phyloP scores from a whole-genome alignment of 2,329 filamentous ascomycete species.

The Fusarium sp. region DNA sequence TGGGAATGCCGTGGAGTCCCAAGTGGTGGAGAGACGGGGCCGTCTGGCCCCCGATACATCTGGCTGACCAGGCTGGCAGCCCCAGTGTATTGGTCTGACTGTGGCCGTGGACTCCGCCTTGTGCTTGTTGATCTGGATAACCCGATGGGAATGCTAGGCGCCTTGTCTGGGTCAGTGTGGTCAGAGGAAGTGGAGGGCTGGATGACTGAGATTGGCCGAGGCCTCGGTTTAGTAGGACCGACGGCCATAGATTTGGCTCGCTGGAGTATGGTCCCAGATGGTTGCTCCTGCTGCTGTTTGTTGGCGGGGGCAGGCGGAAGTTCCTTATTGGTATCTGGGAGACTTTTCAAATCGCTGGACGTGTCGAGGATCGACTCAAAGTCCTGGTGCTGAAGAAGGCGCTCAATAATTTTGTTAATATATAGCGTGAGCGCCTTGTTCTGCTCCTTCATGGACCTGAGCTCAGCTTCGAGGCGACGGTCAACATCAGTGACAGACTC shows the following conservation, averaged over 20 bases:
- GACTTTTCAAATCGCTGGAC: constrained; percentile 65
- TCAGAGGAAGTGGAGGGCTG: constrained; percentile 55
- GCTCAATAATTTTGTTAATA: constrained; percentile 99
- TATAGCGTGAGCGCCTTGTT: constrained; percentile 98
- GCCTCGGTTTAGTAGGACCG: constrained; percentile 59
- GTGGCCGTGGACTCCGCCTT: constrained; percentile 64
- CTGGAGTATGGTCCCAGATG: constrained; percentile 65
- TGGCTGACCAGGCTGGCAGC: constrained; percentile 83
- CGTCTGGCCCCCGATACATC: constrained; percentile 84
- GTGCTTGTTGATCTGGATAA: constrained; percentile 65
- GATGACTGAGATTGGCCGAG: constrained; percentile 69
- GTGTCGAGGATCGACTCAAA: constrained; percentile 94
- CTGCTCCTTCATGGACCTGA: constrained; percentile 85
- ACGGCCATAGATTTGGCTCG: constrained; percentile 71
- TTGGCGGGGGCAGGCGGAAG: constrained; percentile 73
- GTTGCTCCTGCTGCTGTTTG: constrained; percentile 46
- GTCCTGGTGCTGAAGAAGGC: constrained; percentile 91
- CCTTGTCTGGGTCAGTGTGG: constrained; percentile 75
- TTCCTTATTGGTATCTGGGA: constrained; percentile 78
- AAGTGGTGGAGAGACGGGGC: constrained; percentile 69
- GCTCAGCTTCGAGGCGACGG: constrained; percentile 79
- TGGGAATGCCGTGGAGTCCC: constrained; percentile 69
- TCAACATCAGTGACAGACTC: constrained; percentile 65
- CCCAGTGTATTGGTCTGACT: constrained; percentile 71
- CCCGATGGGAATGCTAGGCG: constrained; percentile 79